A percentile compares a stretch with the other conserved stretches of the same genome.
phyloP scores from a whole-genome alignment of 1,284 basidiomycete species.

The Irpex lacteus region DNA sequence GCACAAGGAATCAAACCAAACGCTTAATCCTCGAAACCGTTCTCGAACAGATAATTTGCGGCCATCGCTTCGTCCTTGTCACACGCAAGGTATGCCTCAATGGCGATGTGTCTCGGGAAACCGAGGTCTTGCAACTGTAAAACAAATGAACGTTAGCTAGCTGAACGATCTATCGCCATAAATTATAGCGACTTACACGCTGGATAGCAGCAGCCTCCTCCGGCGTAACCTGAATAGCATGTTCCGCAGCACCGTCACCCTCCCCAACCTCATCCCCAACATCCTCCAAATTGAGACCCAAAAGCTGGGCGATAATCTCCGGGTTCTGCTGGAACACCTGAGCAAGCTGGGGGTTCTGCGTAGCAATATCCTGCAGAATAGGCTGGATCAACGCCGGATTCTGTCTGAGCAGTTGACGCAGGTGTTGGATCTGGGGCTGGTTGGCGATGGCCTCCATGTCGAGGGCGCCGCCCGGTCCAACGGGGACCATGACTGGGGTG shows the following conservation, averaged over 20 bases:
- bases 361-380: constrained; percentile 79
- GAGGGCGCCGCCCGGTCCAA: constrained; percentile 36
- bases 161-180: background rate
- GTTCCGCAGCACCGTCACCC: constrained; percentile 50
- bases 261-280: constrained; percentile 44
- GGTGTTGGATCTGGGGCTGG: constrained; percentile 61
- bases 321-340: constrained; percentile 69
- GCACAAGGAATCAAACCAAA: background rate
- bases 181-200: constrained; percentile 75
- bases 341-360: constrained; percentile 72
- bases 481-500: constrained; percentile 19
- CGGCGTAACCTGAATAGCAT: constrained; percentile 71
- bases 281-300: constrained; percentile 46
- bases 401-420: constrained; percentile 68
- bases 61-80: constrained; percentile 96
- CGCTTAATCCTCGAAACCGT: constrained; percentile 53
- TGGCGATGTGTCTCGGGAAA: constrained; percentile 73
- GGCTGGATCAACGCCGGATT: constrained; percentile 82
- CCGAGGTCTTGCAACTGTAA: constrained; percentile 80
- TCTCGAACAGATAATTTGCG: constrained; percentile 88
- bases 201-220: constrained; percentile 87
- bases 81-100: constrained; percentile 89
- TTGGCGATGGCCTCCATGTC: constrained; percentile 54
- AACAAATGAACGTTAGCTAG: constrained; percentile 10
- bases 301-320: constrained; percentile 61